Evolutionary conservation across 176 grass and related monocot genomes (phyloP).

Genomic region (Luzula sylvatica): DNA sequence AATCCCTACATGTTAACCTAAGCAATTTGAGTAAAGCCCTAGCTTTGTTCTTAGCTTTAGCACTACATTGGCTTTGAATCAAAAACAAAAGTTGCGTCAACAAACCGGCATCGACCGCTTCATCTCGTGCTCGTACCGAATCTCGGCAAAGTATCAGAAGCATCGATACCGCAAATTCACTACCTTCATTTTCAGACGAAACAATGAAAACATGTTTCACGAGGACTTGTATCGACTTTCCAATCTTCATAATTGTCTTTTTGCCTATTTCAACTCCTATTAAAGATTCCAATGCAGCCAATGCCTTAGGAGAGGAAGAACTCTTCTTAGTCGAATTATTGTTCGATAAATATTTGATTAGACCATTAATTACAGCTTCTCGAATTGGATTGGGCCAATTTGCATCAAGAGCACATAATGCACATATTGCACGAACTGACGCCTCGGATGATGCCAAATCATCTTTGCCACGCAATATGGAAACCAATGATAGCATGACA

Average conservation of each 20-base stretch:
- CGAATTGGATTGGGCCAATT: slow-evolving; percentile 40
- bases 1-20: slow-evolving; percentile 34
- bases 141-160: slow-evolving; percentile 50
- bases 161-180: slow-evolving; percentile 67
- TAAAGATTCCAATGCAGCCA: slow-evolving; percentile 46
- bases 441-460: slow-evolving; percentile 28
- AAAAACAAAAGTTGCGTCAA: slow-evolving; percentile 65
- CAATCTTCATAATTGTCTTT: slow-evolving; percentile 20
- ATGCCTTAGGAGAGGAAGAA: slow-evolving; percentile 17
- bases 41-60: slow-evolving; percentile 48
- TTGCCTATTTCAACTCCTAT: slow-evolving; percentile 33
- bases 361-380: slow-evolving; percentile 40
- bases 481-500: slow-evolving; percentile 42
- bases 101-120: slow-evolving; percentile 43
- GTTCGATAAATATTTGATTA: slow-evolving; percentile 42
- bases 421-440: slow-evolving; percentile 39
- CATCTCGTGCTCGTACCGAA: slow-evolving; percentile 21
- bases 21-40: slow-evolving; percentile 69
- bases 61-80: slow-evolving; percentile 79
- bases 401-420: slow-evolving; percentile 31
- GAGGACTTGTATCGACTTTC: slow-evolving; percentile 32
- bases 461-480: slow-evolving; percentile 21
- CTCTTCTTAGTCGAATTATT: slow-evolving; percentile 4
- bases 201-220: slow-evolving; percentile 69
- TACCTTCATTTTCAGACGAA: slow-evolving; percentile 51